Conservation (phyloP, 73 alveolate genomes). For the Symbiodinium natans region DNA sequence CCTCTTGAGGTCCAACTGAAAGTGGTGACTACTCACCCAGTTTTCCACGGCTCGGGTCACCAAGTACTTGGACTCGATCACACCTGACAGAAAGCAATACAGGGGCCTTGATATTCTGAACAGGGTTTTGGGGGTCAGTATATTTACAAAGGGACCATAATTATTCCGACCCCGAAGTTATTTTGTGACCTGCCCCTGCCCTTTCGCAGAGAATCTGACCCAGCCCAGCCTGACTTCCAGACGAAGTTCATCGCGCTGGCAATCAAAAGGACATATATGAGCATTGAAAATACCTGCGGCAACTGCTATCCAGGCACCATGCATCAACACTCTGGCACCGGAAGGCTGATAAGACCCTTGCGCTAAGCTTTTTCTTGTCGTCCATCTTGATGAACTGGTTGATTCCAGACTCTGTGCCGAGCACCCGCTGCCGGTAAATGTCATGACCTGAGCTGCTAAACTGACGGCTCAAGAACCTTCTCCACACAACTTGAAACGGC, state of each 20-base stretch:
- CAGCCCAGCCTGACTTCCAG: slow-evolving; percentile 39
- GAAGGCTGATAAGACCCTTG: not conserved
- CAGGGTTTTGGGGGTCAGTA: too few species aligned
- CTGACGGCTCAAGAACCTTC: too few species aligned
- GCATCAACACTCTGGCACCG: not conserved
- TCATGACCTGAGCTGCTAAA: slow-evolving; percentile 17
- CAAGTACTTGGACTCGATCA: slow-evolving; percentile 35
- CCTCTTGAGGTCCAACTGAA: not conserved
- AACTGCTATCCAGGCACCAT: too few species aligned
- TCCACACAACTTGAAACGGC: too few species aligned
- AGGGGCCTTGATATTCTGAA: not conserved
- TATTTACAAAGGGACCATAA: too few species aligned
- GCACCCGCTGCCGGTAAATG: slow-evolving; percentile 62
- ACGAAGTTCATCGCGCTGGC: slow-evolving; percentile 65
- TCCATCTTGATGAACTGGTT: slow-evolving; percentile 52
- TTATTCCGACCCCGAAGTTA: not conserved
- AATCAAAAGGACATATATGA: slow-evolving; percentile 45
- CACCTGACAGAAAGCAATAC: not conserved
- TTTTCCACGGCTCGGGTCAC: slow-evolving; percentile 63
- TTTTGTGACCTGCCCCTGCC: not conserved
- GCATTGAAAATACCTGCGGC: slow-evolving; percentile 44
- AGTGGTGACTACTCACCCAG: slow-evolving; percentile 63
- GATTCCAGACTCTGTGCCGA: slow-evolving; percentile 78
- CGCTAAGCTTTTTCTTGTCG: slow-evolving; percentile 70
- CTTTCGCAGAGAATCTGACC: not conserved